phyloP scores from a whole-genome alignment of 1,284 basidiomycete genomes.

The Cutaneotrichosporon sp. region DNA sequence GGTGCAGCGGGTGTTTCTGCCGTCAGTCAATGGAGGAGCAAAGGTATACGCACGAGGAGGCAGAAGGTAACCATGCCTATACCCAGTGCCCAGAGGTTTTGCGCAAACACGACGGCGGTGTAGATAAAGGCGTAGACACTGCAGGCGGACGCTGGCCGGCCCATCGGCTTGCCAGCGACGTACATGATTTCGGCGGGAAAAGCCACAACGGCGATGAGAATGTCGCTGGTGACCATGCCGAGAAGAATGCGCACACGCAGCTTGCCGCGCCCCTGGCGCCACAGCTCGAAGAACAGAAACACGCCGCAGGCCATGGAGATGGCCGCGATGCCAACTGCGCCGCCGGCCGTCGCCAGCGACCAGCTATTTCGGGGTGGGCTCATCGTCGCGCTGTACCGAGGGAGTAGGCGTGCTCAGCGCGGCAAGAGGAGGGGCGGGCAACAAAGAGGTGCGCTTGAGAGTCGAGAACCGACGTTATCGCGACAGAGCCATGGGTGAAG shows the following conservation, averaged over 20 bases:
- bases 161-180: constrained; percentile 18
- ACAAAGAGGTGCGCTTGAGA: too few species aligned
- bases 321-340: too few species aligned
- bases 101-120: constrained; percentile 35
- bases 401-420: too few species aligned
- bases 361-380: too few species aligned
- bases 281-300: background rate
- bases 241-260: constrained; percentile 37
- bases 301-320: background rate
- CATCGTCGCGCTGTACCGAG: too few species aligned
- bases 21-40: background rate
- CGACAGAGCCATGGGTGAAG: too few species aligned
- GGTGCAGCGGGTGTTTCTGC: constrained; percentile 41
- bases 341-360: too few species aligned
- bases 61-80: constrained; percentile 41
- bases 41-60: constrained; percentile 36
- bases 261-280: constrained; percentile 19
- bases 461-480: too few species aligned
- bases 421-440: too few species aligned
- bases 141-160: constrained; percentile 27
- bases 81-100: constrained; percentile 40
- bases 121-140: constrained; percentile 32
- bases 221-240: constrained; percentile 42
- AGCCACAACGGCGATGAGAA: constrained; percentile 32
- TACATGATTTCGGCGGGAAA: constrained; percentile 26